Evolutionary conservation across 2,329 filamentous ascomycete genomes (phyloP).

Genomic region (Ilyonectria destructans): DNA sequence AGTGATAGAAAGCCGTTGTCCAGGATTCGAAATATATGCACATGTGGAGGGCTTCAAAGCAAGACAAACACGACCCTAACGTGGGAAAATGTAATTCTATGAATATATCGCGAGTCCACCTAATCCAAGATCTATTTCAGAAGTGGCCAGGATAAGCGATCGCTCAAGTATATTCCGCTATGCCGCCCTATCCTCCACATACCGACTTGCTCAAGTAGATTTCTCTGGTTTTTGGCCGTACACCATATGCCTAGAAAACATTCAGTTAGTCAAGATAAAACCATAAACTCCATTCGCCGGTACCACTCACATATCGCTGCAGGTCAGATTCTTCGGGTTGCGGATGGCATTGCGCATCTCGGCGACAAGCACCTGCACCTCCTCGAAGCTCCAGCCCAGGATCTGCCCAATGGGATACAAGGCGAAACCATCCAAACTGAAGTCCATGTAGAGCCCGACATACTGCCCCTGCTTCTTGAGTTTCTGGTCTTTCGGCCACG

Average conservation of each 20-base stretch:
- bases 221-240: constrained; percentile 4
- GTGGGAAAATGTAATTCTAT: too few relatives aligned
- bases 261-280: background rate
- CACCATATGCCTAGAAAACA: constrained; percentile 5
- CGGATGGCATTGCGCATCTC: constrained; percentile 25
- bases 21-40: background rate
- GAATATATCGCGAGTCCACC: too few relatives aligned
- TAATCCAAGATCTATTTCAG: too few relatives aligned
- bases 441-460: constrained; percentile 32
- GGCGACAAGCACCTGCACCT: constrained; percentile 24
- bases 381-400: constrained; percentile 25
- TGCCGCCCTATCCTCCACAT: too few relatives aligned
- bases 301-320: constrained; percentile 15
- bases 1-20: too few relatives aligned
- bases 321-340: constrained; percentile 18
- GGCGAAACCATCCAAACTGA: constrained; percentile 32
- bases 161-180: too few relatives aligned
- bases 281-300: too few relatives aligned
- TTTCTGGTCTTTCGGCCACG: constrained; percentile 36
- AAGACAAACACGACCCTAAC: too few relatives aligned
- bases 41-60: too few relatives aligned
- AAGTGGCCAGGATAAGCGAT: too few relatives aligned
- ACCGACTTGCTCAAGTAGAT: background rate
- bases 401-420: constrained; percentile 28
- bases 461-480: constrained; percentile 33